Conservation (phyloP, 2,329 filamentous ascomycete species). For the Penicillium sp. region DNA sequence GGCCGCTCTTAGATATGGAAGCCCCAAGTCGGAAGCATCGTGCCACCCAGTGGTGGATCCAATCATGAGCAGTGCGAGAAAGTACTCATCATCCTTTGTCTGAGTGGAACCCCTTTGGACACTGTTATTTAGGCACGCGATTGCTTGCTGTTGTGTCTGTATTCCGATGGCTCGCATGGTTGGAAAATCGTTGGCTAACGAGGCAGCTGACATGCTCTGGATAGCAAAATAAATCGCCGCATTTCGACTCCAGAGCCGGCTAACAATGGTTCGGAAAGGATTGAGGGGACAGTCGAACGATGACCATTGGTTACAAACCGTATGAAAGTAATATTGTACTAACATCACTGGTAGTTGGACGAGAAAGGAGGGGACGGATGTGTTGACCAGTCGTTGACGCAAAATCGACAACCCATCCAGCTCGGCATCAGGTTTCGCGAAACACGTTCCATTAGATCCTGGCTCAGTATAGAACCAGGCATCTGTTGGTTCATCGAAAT, state of each 20-base stretch:
- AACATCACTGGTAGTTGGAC: conserved; percentile 25
- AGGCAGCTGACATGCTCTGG: conserved; percentile 28
- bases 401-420: conserved; percentile 21
- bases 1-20: conserved; percentile 24
- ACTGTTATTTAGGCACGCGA: conserved; percentile 22
- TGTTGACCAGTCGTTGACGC: conserved; percentile 19
- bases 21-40: conserved; percentile 20
- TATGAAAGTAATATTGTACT: conserved; percentile 26
- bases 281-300: conserved; percentile 27
- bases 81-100: conserved; percentile 25
- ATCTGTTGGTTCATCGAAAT: conserved; percentile 14
- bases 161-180: conserved; percentile 24
- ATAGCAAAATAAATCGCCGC: conserved; percentile 28
- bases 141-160: conserved; percentile 27
- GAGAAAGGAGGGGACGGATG: conserved; percentile 21
- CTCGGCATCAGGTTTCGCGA: conserved; percentile 2
- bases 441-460: background rate
- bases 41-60: conserved; percentile 26
- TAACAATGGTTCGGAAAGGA: conserved; percentile 22
- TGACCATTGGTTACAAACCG: conserved; percentile 27
- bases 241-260: conserved; percentile 25
- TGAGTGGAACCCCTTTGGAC: conserved; percentile 15
- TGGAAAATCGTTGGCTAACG: conserved; percentile 25
- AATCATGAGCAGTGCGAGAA: conserved; percentile 24
- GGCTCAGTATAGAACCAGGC: conserved; percentile 4